Evolutionary conservation across 345 rosid species (phyloP), one percentile per base, ranked within the genome.

Genomic region (Sisymbrium altissimum): DNA sequence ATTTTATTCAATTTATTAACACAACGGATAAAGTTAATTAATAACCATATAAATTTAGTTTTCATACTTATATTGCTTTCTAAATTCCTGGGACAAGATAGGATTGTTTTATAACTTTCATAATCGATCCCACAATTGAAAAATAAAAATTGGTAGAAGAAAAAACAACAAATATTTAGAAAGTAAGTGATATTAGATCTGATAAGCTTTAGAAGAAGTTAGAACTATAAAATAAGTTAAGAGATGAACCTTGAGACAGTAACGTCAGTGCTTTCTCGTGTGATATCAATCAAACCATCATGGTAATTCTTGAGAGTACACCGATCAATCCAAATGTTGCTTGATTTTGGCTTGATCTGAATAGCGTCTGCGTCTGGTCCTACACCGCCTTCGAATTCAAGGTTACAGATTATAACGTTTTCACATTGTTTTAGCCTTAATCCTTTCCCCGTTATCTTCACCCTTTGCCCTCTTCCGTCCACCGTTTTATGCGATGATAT

Each of bases 221-320:
- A 23, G 25, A 23, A 23, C 25, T 23, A 23, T 23, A 23, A 23
- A 23, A 23, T 3, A 23, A 32, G 35, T 35, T 9, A 8, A 36
- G 41, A 61, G 39, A 72, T 68, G 41, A 50, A 68, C 98, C 99
- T 89, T 1, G 99, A 96, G 73, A 96, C 64, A 29, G 97, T 92
- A 64, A 90, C 86, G 57, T 96, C 93, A 1, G 99, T 96, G 84
- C 98, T 96, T 78, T 81, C 91, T 71, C 97, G 81, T 23, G 97
- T 96, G 80, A 96, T 88, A 81, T 96, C 99, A 60, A 96, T 96
- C 72, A 96, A 80, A 23, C 97, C 99, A 71, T 96, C 99, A 43
- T 89, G 80, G 66, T 83, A 96, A 81, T 90, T 89, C 70, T 86
- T 82, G 60, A 96, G 96, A 83, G 86, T 92, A 77, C 98, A 92